phyloP scores from a whole-genome alignment of 495 filamentous ascomycete species.

The Annulohypoxylon maeteangense region DNA sequence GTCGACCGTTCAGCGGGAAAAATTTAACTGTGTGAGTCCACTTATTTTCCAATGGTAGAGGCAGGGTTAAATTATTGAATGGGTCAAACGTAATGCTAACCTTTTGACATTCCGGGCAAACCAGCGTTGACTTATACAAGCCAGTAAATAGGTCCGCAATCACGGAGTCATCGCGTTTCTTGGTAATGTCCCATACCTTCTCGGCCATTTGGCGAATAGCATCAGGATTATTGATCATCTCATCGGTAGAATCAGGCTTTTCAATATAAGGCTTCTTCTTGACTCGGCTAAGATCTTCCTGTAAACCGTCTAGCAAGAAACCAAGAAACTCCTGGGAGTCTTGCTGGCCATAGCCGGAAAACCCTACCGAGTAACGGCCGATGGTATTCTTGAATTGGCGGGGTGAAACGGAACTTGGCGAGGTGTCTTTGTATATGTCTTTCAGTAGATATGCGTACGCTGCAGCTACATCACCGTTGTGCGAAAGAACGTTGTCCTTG shows the following conservation, averaged over 20 bases:
- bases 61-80: conserved; percentile 92
- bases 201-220: conserved; percentile 84
- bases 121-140: conserved; percentile 96
- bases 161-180: conserved; percentile 91
- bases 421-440: conserved; percentile 73
- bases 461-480: conserved; percentile 83
- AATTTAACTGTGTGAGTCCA: conserved; percentile 79
- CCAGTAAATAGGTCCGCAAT: conserved; percentile 95
- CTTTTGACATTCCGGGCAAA: conserved; percentile 90
- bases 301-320: conserved; percentile 91
- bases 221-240: conserved; percentile 85
- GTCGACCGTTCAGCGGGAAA: conserved; percentile 71
- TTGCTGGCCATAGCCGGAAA: conserved; percentile 95
- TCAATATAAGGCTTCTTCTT: conserved; percentile 97
- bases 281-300: conserved; percentile 94
- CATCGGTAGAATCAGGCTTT: conserved; percentile 97
- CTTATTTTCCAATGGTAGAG: conserved; percentile 82
- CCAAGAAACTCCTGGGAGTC: conserved; percentile 98
- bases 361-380: conserved; percentile 80
- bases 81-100: conserved; percentile 99
- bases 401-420: conserved; percentile 73
- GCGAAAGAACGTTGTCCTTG: conserved; percentile 80
- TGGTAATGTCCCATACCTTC: conserved; percentile 90
- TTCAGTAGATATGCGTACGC: conserved; percentile 79
- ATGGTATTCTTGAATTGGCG: conserved; percentile 82